Conservation (phyloP, 768 basidiomycete species). For the Sporobolomyces phaffii region DNA sequence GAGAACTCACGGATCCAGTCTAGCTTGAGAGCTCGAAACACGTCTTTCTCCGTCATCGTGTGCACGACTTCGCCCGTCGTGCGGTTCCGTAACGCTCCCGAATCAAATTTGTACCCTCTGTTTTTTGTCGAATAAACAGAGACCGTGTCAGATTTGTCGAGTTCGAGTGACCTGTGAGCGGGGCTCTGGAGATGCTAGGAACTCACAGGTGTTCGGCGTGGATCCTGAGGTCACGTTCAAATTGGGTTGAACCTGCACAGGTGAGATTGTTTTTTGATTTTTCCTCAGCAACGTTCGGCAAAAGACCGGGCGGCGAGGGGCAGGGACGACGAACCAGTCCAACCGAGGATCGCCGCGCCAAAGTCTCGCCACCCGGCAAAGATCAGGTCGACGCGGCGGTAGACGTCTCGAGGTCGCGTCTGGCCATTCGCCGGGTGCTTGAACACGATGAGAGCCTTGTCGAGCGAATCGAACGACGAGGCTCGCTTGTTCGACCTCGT, state of each 20-base stretch:
- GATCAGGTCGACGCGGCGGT: conserved; percentile 33
- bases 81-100: conserved; percentile 9
- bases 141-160: not conserved
- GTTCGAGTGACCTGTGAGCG: not conserved
- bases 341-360: conserved; percentile 23
- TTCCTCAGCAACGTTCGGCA: too few species aligned
- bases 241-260: too few species aligned
- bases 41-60: conserved; percentile 27
- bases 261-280: too few species aligned
- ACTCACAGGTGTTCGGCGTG: conserved; percentile 26
- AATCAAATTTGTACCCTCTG: conserved; percentile 25
- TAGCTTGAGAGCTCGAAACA: conserved; percentile 21
- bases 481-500: conserved; percentile 26
- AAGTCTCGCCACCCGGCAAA: conserved; percentile 15
- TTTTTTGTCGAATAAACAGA: not conserved
- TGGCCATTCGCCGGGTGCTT: conserved; percentile 25
- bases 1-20: conserved; percentile 16
- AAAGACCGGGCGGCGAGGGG: too few species aligned
- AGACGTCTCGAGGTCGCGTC: conserved; percentile 9
- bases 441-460: conserved; percentile 35
- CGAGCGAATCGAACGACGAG: conserved; percentile 33
- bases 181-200: not conserved
- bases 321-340: too few species aligned
- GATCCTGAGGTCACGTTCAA: conserved; percentile 29
- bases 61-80: conserved; percentile 13